A percentile compares a stretch with the other conserved stretches of the same genome.
These are phyloP conservation scores for Hibiscus trionum DNA, from an alignment of 345 rosid species.

Conservation along the genomic window DNA sequence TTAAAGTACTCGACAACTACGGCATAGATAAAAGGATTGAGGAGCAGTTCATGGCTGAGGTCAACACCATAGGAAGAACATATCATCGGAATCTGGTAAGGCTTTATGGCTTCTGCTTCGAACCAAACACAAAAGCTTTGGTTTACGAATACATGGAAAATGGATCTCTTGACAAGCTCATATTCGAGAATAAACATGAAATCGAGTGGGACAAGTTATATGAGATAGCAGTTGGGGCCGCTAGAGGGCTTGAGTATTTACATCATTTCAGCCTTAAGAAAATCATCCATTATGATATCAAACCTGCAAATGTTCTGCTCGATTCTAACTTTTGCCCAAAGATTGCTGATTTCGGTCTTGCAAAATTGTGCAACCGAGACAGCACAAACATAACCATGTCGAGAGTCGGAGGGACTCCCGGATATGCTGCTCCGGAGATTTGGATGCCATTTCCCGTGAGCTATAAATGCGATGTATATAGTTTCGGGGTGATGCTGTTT, in stretches of 20 bases:
- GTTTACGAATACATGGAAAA: conserved; percentile 7
- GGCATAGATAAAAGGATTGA: not conserved
- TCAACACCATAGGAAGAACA: not conserved
- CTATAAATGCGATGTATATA: conserved; percentile 11
- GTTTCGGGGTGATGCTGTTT: conserved; percentile 12
- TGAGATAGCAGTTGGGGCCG: conserved; percentile 15
- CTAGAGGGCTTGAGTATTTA: conserved; percentile 15
- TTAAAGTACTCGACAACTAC: not conserved
- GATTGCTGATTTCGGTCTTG: conserved; percentile 21
- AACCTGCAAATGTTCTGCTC: conserved; percentile 17
- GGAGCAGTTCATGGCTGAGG: not conserved
- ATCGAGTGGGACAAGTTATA: conserved; percentile 10
- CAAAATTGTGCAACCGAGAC: conserved; percentile 7
- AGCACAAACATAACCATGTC: not conserved
- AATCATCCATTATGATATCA: conserved; percentile 17
- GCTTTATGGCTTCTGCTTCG: not conserved
- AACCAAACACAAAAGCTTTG: not conserved
- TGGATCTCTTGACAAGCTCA: conserved; percentile 22
- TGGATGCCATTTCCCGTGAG: conserved; percentile 9
- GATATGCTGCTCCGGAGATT: conserved; percentile 17
- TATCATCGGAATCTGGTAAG: not conserved
- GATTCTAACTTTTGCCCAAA: conserved; percentile 2
- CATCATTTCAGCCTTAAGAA: conserved; percentile 15
- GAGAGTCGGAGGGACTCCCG: conserved; percentile 14
- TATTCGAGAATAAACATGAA: not conserved